Base-by-base conservation (phyloP, 1,139 yeast species). In the Geotrichum histeridarum region DNA sequence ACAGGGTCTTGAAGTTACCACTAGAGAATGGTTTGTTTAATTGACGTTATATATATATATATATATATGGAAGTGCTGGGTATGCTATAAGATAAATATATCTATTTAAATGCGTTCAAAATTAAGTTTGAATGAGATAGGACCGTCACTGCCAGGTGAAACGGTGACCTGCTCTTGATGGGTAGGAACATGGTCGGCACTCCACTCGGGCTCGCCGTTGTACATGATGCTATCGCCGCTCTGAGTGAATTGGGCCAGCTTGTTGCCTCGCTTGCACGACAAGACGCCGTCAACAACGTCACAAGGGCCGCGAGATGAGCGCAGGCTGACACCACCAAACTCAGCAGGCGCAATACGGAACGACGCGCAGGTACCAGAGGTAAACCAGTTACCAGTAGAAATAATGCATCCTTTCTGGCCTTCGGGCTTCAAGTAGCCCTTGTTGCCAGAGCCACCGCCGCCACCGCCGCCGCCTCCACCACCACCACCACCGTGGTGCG, bases 291-390 rank as follows among this genome's bases (percentile, higher is more conserved):
- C 64, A 45, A 68, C 69, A 12, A 89, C 68, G 4, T 84, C 84
- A 71, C 97, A 90, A 57, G 76, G 78, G 0, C 96, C 96, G 64
- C 79, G 82, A 39, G 88, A 80, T 0, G 93, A 78, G 54, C 75
- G 76, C 37, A 88, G 65, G 55, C 81, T 78, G 63, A 81, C 77
- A n/a, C 91, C 91, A 4, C 94, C 95, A 68, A 81, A 83, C 37
- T 80, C 78, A 39, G 84, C 80, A 53, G 81, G 72, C 8, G 49
- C 41, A 18, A 81, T 62, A 17, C 76, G 75, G 70, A 77, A 89
- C 2, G 86, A 82, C 2, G 96, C 98, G 70, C 97, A 91, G 1
- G 95, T 83, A 0, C 97, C 97, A 38, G 81, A 77, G 6, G 78
- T 70, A 70, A 84, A 88, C 91, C 95, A 90, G 62, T 82, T 80